Evolutionary conservation across 1,284 basidiomycete species (phyloP).

Genomic region (Stygiomarasmius scandens): DNA sequence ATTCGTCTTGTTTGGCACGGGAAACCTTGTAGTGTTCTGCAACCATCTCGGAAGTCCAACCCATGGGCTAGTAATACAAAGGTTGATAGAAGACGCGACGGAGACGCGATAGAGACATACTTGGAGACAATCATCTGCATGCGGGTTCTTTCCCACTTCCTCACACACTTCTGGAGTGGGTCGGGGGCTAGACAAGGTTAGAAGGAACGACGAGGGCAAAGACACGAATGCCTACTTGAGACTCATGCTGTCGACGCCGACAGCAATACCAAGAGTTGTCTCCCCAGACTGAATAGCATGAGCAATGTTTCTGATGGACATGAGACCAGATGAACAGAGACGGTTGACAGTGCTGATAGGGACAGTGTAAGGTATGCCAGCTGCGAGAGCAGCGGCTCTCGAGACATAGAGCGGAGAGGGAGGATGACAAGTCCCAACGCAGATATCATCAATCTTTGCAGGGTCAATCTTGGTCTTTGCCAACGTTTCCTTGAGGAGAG

Average conservation of each 20-base stretch:
- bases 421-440: slow-evolving; percentile 85
- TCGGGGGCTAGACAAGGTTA: slow-evolving; percentile 55
- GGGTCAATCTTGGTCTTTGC: slow-evolving; percentile 47
- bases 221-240: slow-evolving; percentile 56
- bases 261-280: slow-evolving; percentile 75
- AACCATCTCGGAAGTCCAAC: slow-evolving; percentile 91
- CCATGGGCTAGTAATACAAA: slow-evolving; percentile 72
- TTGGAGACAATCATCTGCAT: slow-evolving; percentile 78
- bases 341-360: slow-evolving; percentile 83
- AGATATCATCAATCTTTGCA: slow-evolving; percentile 76
- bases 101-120: slow-evolving; percentile 37
- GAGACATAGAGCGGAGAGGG: slow-evolving; percentile 81
- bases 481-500: slow-evolving; percentile 62
- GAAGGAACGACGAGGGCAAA: not conserved
- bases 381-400: slow-evolving; percentile 78
- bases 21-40: slow-evolving; percentile 75
- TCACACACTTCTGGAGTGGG: slow-evolving; percentile 76
- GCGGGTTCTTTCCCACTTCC: slow-evolving; percentile 49
- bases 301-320: slow-evolving; percentile 81
- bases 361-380: slow-evolving; percentile 77
- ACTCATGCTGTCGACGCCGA: slow-evolving; percentile 87
- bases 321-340: slow-evolving; percentile 83
- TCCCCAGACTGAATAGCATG: slow-evolving; percentile 75
- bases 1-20: slow-evolving; percentile 79
- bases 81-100: not conserved